phyloP scores from a whole-genome alignment of 208 protist genomes.

The Leishmania guyanensis region DNA sequence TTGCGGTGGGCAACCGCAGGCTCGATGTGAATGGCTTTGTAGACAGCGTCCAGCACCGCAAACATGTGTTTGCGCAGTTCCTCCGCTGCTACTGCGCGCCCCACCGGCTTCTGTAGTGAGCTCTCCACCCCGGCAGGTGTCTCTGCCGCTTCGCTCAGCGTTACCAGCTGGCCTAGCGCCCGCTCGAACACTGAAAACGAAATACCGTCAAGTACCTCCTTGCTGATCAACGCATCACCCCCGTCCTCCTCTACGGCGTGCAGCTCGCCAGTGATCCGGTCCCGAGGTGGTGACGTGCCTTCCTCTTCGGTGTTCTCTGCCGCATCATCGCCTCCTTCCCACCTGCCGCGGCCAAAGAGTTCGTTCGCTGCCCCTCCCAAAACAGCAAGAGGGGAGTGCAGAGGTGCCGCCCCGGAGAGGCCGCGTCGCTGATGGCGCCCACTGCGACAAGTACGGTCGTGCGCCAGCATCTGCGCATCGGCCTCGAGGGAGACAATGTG shows the following conservation, averaged over 20 bases:
- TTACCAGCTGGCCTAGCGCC: conserved; percentile 44
- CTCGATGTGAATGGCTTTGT: conserved; percentile 44
- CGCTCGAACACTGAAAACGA: conserved; percentile 44
- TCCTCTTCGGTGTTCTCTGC: background rate
- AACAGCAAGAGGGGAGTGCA: background rate
- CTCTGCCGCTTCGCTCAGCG: conserved; percentile 40
- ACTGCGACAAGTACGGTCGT: conserved; percentile 12
- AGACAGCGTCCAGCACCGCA: conserved; percentile 38
- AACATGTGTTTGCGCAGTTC: conserved; percentile 41
- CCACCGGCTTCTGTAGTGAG: conserved; percentile 27
- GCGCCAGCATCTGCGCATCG: conserved; percentile 44
- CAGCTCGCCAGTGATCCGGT: background rate
- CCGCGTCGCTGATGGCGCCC: background rate
- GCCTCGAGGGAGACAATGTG: conserved; percentile 74
- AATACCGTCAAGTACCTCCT: conserved; percentile 25
- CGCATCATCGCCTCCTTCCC: background rate
- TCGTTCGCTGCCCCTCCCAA: background rate
- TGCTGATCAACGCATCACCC: background rate
- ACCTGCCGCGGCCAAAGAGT: background rate
- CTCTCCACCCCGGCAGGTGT: conserved; percentile 20
- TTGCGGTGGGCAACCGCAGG: conserved; percentile 14
- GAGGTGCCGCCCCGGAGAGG: background rate
- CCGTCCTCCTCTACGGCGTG: background rate
- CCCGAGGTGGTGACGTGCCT: background rate
- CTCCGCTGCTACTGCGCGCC: conserved; percentile 25